These are phyloP conservation scores for Microsporum ferrugineum DNA, from an alignment of 2,329 filamentous ascomycete species.

Conservation along the genomic window DNA sequence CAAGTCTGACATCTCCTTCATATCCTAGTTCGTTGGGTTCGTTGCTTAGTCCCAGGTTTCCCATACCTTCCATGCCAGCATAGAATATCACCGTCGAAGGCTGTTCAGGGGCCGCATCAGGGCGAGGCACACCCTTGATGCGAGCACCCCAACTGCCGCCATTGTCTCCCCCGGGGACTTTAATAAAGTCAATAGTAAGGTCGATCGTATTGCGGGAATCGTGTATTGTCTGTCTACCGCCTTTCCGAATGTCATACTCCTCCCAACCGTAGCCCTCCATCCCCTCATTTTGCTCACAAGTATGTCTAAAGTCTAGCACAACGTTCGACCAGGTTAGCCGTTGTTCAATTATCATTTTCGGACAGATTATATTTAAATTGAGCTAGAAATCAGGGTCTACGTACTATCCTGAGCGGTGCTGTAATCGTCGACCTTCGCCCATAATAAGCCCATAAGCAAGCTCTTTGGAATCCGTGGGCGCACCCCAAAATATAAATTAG, in stretches of 20 bases:
- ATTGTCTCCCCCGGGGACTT: constrained; percentile 71
- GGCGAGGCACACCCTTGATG: constrained; percentile 67
- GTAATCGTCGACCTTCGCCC: constrained; percentile 75
- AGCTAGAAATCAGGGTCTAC: constrained; percentile 24
- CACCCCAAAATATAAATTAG: constrained; percentile 89
- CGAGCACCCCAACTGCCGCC: constrained; percentile 88
- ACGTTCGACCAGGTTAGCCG: background rate
- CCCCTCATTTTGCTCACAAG: constrained; percentile 87
- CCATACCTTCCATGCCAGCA: constrained; percentile 64
- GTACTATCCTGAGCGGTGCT: constrained; percentile 62
- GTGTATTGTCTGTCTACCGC: constrained; percentile 81
- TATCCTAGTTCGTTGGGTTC: constrained; percentile 43
- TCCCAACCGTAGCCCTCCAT: constrained; percentile 98
- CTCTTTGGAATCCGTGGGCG: constrained; percentile 71
- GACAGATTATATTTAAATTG: background rate
- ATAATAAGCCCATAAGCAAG: constrained; percentile 72
- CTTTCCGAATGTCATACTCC: constrained; percentile 80
- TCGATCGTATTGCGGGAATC: constrained; percentile 81
- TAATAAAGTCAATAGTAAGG: constrained; percentile 86
- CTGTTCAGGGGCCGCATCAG: constrained; percentile 53
- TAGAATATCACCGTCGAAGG: constrained; percentile 76
- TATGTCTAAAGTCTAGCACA: constrained; percentile 66
- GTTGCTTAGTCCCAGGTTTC: constrained; percentile 51
- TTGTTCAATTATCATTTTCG: background rate
- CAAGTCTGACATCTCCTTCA: constrained; percentile 53